Conservation (phyloP, 352 stramenopile genomes). For the Globisporangium parvum region DNA sequence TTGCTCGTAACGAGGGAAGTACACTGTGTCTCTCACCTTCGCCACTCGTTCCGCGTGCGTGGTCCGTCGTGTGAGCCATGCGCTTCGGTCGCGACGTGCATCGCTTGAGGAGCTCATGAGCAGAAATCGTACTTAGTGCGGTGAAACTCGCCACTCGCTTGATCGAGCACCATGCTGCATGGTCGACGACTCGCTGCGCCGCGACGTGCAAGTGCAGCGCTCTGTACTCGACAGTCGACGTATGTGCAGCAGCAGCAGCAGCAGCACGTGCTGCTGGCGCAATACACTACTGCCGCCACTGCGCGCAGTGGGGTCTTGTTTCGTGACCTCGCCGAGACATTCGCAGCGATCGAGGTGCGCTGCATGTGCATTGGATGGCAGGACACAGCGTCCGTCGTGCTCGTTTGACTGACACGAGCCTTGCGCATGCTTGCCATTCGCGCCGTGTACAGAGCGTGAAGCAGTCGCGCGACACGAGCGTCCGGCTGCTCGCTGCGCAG, state of each 20-base stretch:
- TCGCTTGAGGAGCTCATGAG: too few species aligned
- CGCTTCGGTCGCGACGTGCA: not conserved
- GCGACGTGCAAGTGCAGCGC: too few species aligned
- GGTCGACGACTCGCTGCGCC: too few species aligned
- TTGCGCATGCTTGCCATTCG: not conserved
- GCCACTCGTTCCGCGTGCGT: not conserved
- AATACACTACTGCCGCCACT: not conserved
- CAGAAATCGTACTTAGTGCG: too few species aligned
- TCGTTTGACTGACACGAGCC: not conserved
- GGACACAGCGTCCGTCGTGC: not conserved
- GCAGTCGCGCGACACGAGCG: conserved; percentile 46
- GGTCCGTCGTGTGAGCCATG: not conserved
- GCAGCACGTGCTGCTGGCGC: not conserved
- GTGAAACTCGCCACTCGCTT: too few species aligned
- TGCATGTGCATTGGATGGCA: not conserved
- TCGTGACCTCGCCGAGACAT: conserved; percentile 35
- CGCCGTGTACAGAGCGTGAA: conserved; percentile 28
- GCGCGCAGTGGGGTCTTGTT: conserved; percentile 16
- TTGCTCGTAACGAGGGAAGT: conserved; percentile 8
- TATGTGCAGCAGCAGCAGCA: not conserved
- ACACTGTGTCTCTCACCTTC: conserved; percentile 7
- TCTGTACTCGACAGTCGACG: too few species aligned
- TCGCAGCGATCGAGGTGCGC: conserved; percentile 46
- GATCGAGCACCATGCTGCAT: too few species aligned
- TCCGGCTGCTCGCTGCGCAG: conserved; percentile 33